A percentile compares a stretch with the other conserved stretches of the same genome.
Conservation (phyloP, 1,139 yeast genomes). For the Magnusiomyces paraingens region DNA sequence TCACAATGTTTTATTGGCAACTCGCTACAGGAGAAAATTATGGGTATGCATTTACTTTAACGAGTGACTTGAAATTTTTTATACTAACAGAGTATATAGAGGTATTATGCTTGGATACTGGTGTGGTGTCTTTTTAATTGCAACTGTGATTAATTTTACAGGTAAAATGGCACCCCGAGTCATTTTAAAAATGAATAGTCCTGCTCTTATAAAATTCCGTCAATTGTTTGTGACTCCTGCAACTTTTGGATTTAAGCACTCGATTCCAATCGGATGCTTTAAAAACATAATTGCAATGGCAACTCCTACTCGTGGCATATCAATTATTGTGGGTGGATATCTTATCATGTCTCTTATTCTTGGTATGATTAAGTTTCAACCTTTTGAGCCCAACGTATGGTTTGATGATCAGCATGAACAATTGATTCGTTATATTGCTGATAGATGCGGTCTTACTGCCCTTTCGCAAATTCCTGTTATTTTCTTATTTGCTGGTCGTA, state of each 20-base stretch:
- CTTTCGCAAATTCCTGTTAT: constrained; percentile 49
- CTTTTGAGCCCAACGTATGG: constrained; percentile 7
- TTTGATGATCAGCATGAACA: background rate
- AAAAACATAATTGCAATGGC: constrained; percentile 23
- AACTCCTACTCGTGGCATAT: constrained; percentile 22
- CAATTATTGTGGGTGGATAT: constrained; percentile 21
- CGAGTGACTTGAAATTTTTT: background rate
- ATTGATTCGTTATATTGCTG: constrained; percentile 37
- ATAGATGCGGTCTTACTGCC: constrained; percentile 52
- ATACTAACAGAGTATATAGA: constrained; percentile 9
- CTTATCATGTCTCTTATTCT: constrained; percentile 15
- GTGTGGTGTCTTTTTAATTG: constrained; percentile 21
- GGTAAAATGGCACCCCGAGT: constrained; percentile 6
- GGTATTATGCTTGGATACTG: constrained; percentile 24
- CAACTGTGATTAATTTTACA: constrained; percentile 19
- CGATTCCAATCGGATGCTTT: constrained; percentile 7
- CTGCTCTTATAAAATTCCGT: background rate
- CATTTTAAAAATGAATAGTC: constrained; percentile 7
- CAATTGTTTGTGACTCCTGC: constrained; percentile 13
- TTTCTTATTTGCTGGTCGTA: constrained; percentile 56
- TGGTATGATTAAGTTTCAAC: constrained; percentile 13
- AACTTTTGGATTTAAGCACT: constrained; percentile 9
- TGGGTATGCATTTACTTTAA: background rate
- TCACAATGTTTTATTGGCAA: too few relatives aligned
- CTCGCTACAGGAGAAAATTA: constrained; percentile 1